Conservation (phyloP, 140 eudicot species). For the Stevia rebaudiana region DNA sequence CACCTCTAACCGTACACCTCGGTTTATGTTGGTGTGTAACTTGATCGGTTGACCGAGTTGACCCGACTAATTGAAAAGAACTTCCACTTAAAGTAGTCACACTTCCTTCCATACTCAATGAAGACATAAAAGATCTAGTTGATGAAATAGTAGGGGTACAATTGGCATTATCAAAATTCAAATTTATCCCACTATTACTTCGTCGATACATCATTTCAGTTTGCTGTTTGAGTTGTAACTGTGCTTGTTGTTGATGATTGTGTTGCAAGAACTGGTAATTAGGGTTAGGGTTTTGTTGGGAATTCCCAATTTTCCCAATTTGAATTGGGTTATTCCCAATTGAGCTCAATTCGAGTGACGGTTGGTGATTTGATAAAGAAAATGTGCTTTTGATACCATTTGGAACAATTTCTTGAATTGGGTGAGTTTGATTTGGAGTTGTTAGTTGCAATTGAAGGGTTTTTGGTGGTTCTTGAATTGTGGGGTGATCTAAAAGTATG, state of each 20-base stretch:
- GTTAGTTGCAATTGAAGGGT: conserved; percentile 39
- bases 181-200: conserved; percentile 78
- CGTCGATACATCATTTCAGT: conserved; percentile 68
- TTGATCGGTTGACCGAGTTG: conserved; percentile 64
- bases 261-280: conserved; percentile 50
- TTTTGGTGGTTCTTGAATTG: conserved; percentile 40
- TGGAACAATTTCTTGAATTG: conserved; percentile 42
- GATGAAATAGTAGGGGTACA: conserved; percentile 87
- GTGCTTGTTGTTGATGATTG: conserved; percentile 50
- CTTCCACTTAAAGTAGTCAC: conserved; percentile 80
- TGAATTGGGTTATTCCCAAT: conserved; percentile 46
- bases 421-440: conserved; percentile 22
- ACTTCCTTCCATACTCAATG: conserved; percentile 93
- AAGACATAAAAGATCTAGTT: conserved; percentile 75
- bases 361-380: conserved; percentile 11
- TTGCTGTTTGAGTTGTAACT: conserved; percentile 63
- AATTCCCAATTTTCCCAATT: conserved; percentile 22
- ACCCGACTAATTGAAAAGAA: conserved; percentile 57
- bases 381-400: conserved; percentile 25
- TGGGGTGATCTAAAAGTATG: conserved; percentile 41
- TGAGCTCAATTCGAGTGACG: conserved; percentile 44
- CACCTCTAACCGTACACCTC: conserved; percentile 69
- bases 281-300: conserved; percentile 34
- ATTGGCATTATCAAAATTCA: conserved; percentile 70
- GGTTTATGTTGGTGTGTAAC: conserved; percentile 53